Evolutionary conservation across 2,329 filamentous ascomycete species (phyloP).

Genomic region (Pyrenophora tritici-repentis): DNA sequence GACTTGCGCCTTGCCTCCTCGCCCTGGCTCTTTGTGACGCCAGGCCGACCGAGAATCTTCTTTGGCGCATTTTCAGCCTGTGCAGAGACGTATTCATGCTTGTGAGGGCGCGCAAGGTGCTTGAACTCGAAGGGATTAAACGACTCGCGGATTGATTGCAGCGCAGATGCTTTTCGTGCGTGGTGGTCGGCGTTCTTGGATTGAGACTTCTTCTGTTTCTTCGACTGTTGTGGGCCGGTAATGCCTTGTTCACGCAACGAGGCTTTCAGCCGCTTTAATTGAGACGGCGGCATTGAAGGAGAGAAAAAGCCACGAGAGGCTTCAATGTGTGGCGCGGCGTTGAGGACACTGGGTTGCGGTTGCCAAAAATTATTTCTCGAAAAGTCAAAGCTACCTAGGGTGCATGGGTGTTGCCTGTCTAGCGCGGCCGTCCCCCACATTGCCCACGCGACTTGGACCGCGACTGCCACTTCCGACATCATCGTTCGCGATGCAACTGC

Average conservation of each 20-base stretch:
- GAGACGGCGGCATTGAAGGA: slow-evolving; percentile 81
- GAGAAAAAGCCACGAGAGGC: not conserved
- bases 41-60: slow-evolving; percentile 72
- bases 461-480: slow-evolving; percentile 17
- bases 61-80: slow-evolving; percentile 57
- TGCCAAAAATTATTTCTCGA: slow-evolving; percentile 23
- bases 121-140: slow-evolving; percentile 99
- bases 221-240: slow-evolving; percentile 88
- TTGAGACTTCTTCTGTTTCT: slow-evolving; percentile 82
- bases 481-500: slow-evolving; percentile 14
- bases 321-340: not conserved
- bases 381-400: slow-evolving; percentile 17
- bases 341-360: too few relatives aligned
- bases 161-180: slow-evolving; percentile 73
- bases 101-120: slow-evolving; percentile 73
- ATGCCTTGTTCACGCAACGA: slow-evolving; percentile 89
- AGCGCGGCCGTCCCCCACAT: slow-evolving; percentile 9
- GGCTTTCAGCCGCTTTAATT: slow-evolving; percentile 92
- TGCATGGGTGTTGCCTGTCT: slow-evolving; percentile 17
- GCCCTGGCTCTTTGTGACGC: slow-evolving; percentile 80
- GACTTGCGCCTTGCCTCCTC: slow-evolving; percentile 87
- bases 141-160: slow-evolving; percentile 86
- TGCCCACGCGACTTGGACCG: slow-evolving; percentile 7
- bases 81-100: slow-evolving; percentile 81
- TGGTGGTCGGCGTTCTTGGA: slow-evolving; percentile 74